Base-by-base conservation (phyloP, 345 rosid species). In the Boechera divaricarpa region DNA sequence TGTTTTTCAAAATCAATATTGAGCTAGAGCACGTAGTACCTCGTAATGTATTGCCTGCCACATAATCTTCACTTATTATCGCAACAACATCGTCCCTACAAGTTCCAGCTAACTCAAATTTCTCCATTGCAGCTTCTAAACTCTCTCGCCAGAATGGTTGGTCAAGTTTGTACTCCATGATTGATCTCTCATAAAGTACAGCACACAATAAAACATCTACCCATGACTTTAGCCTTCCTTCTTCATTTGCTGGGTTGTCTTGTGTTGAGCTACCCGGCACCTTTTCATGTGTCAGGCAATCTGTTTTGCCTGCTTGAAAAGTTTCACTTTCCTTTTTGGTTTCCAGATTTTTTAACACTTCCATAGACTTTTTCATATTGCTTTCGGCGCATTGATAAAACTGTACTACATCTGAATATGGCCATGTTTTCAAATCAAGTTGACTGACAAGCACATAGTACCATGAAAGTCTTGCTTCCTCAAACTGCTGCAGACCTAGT, bases 391-490 rank as follows among this genome's bases (percentile, higher is more conserved):
- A 79, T 77, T 91, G 83, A 84, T 92, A 92, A 11, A 88, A 87
- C 63, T 85, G 80, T 35, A 86, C 60, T 29, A 92, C 84, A 60
- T 86, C 82, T 67, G 80, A 88, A 58, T 79, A 83, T 76, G 89
- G 82, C 96, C 96, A 89, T 16, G 88, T 76, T 61, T 86, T 81
- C 72, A 90, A 60, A 74, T 92, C 87, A 74, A 76, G 82, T 33
- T 85, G 83, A 79, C 75, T 83, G 69, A 86, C 80, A 75, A 88
- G 75, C 9, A 87, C 89, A 68, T 89, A 89, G 77, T 87, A 87
- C 97, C 98, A 94, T 41, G 90, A 85, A 74, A 92, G 90, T 69
- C 89, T 92, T 71, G 94, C 98, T 85, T 83, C 92, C 89, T 89
- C 99, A 82, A 90, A 95, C 49, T 86, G 91, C 78, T 87, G 94